phyloP scores from a whole-genome alignment of 768 basidiomycete genomes.

The Boletus eberwhitei region DNA sequence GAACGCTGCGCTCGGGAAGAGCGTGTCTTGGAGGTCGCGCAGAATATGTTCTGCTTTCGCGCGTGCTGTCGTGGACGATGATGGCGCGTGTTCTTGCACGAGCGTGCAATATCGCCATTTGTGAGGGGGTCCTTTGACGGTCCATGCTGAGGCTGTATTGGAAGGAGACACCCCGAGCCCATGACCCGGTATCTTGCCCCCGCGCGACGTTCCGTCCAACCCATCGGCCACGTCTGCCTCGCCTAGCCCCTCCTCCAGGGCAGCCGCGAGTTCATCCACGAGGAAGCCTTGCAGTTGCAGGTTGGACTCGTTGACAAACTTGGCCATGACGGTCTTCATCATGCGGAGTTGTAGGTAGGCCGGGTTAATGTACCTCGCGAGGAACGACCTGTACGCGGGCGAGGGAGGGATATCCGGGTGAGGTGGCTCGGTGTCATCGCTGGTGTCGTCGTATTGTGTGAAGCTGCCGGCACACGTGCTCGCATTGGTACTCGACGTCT shows the following conservation, averaged over 20 bases:
- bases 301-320: conserved; percentile 84
- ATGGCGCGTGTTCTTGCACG: background rate
- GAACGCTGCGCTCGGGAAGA: conserved; percentile 81
- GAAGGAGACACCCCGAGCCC: conserved; percentile 48
- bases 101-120: conserved; percentile 91
- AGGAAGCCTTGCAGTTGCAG: conserved; percentile 91
- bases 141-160: conserved; percentile 56
- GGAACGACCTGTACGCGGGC: conserved; percentile 61
- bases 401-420: conserved; percentile 54
- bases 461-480: conserved; percentile 37
- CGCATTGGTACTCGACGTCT: conserved; percentile 60
- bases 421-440: conserved; percentile 39
- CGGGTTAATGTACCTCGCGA: conserved; percentile 82
- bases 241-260: conserved; percentile 62
- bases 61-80: conserved; percentile 7
- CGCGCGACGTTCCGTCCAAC: conserved; percentile 48
- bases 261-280: conserved; percentile 57
- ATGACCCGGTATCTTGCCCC: conserved; percentile 61
- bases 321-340: conserved; percentile 70
- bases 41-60: conserved; percentile 19
- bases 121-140: conserved; percentile 82
- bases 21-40: conserved; percentile 60
- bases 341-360: conserved; percentile 84
- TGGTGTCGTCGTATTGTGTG: conserved; percentile 45
- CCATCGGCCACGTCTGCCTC: conserved; percentile 65